phyloP scores from a whole-genome alignment of 345 rosid genomes.

The Pelargonium nanum region DNA sequence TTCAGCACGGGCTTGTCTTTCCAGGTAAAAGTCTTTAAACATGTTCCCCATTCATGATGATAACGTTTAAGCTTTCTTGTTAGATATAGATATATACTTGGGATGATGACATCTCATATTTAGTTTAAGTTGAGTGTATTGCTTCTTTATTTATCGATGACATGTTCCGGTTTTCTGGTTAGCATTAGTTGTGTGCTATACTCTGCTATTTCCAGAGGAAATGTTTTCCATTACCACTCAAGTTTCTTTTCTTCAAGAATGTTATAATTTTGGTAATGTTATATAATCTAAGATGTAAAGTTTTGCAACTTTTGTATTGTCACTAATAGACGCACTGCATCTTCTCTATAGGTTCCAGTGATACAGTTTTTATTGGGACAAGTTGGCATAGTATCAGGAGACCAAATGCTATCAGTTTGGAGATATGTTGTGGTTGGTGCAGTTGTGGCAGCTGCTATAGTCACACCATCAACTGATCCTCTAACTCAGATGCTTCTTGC shows the following conservation, averaged over 20 bases:
- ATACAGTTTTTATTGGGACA: constrained; percentile 90
- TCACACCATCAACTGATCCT: constrained; percentile 97
- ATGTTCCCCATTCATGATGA: too few species aligned
- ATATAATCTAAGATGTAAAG: too few species aligned
- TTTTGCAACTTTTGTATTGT: not conserved
- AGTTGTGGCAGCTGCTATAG: constrained; percentile 80
- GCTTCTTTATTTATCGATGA: too few species aligned
- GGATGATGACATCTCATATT: too few species aligned
- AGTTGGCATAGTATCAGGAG: constrained; percentile 76
- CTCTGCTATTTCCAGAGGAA: too few species aligned
- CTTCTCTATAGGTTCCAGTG: constrained; percentile 73
- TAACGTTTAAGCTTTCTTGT: not conserved
- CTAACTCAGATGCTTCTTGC: constrained; percentile 91
- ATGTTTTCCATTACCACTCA: too few species aligned
- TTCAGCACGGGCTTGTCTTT: constrained; percentile 97
- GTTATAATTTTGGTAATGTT: too few species aligned
- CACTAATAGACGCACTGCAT: not conserved
- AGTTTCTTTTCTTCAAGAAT: too few species aligned
- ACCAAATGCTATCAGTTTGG: constrained; percentile 95
- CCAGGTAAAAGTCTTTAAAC: constrained; percentile 43
- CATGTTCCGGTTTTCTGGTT: too few species aligned
- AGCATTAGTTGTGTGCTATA: too few species aligned
- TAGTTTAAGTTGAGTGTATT: too few species aligned
- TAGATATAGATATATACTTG: too few species aligned
- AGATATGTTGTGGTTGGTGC: constrained; percentile 94